Base-by-base conservation (phyloP, 257 asterid species). In the Misopates orontium region DNA sequence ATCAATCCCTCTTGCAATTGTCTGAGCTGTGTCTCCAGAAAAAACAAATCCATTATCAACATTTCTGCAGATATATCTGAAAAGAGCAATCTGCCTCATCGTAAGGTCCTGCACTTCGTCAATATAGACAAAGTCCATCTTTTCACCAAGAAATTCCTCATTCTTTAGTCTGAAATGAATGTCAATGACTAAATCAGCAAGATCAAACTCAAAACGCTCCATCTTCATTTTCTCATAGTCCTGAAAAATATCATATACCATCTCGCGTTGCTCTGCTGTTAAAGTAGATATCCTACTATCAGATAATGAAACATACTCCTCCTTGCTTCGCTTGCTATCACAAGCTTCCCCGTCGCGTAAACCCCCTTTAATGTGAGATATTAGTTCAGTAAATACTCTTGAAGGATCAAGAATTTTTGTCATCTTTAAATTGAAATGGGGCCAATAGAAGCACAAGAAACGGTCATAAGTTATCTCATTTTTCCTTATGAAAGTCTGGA, bases 81-180 rank as follows among this genome's bases (percentile, higher is more conserved):
- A 85, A 22, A 87, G 88, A 0, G 88, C 74, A 21, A 85, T 71
- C 48, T 87, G 95, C 19, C 79, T 74, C 87, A 83, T 81, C 5
- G 79, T 81, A 7, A 87, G 86, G 56, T 87, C 95, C 50, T 85
- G 95, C 2, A 87, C 90, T 76, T 87, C 95, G 67, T 87, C 92
- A 69, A 87, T 71, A 70, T 85, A 87, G 0, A 88, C 90, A 69
- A 81, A 88, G 68, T 88, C 90, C 80, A 88, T 80, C 66, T 85
- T 85, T 66, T 83, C 88, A 45, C 96, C 82, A 0, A 56, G 56
- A 22, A 83, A 48, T 22, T 50, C 59, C 17, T 62, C 77, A 20
- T 62, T 67, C 36, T 52, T 68, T 2, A 88, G 82, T 31, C 96
- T 75, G 62, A 31, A 40, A 63, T 88, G 85, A 71, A 88, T 74